Base-by-base conservation (phyloP, 352 stramenopile species). In the Phytophthora megakarya region DNA sequence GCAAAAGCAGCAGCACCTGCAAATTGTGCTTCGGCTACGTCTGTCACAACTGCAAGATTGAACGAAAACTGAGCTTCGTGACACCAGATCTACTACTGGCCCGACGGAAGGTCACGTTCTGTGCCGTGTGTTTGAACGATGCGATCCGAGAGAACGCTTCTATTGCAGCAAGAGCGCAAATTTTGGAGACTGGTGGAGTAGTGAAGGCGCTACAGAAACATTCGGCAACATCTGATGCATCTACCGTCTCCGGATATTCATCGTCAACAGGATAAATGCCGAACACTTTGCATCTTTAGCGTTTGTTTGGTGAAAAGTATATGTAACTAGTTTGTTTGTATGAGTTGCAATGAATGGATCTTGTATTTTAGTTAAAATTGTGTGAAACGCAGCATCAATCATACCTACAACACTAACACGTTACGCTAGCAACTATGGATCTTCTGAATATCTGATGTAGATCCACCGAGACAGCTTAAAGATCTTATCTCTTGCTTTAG, bases 1-100 rank as follows among this genome's bases (percentile, higher is more conserved):
- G 67, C 39, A 70, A 71, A 26, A 75, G 53, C 54, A 69, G 53
- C 22, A 64, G 65, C 48, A 69, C 66, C 0, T 75, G 73, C 25
- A 78, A 79, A 39, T 44, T 82, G 21, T 81, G 73, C 44, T 71
- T 75, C 16, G 62, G 64, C 26, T 58, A 39, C n/a, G 30, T 80
- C 2, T 80, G 72, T 28, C 65, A 65, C 8, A 40, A 42, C 39
- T 80, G 72, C 53, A 70, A 67, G 46, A 62, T 78, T 11, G 51
- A 69, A 45, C 44, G 57, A 22, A 78, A 72, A 40, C 40, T 80
- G 35, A 74, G 61, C 50, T 78, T 80, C 40, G 61, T 80, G 50
- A 66, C 65, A 2, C 44, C 59, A 5, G 73, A 81, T 61, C 48
- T 75, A 47, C 54, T 67, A 15, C 38, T 76, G 47, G 52, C 53